Evolutionary conservation across 257 asterid genomes (phyloP).

Genomic region (Cruciata laevipes): DNA sequence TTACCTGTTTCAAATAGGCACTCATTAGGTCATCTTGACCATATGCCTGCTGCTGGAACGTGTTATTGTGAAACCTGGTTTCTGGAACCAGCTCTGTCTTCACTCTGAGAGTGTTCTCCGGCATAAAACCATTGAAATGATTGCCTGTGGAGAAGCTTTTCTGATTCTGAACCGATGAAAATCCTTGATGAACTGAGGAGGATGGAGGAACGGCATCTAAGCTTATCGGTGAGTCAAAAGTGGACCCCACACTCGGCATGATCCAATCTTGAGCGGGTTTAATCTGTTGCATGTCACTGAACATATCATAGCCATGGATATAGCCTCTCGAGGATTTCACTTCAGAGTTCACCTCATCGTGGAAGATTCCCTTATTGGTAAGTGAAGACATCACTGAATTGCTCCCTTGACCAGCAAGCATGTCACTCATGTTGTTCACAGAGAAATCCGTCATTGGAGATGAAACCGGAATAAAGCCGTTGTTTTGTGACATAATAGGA

Average conservation of each 20-base stretch:
- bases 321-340: slow-evolving; percentile 32
- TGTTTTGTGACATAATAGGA: slow-evolving; percentile 28
- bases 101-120: slow-evolving; percentile 32
- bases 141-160: slow-evolving; percentile 18
- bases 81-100: slow-evolving; percentile 48
- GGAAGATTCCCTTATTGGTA: slow-evolving; percentile 30
- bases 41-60: slow-evolving; percentile 31
- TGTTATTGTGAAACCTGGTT: slow-evolving; percentile 35
- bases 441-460: slow-evolving; percentile 47
- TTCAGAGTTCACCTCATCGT: slow-evolving; percentile 33
- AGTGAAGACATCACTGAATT: slow-evolving; percentile 31
- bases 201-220: slow-evolving; percentile 31
- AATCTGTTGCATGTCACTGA: slow-evolving; percentile 36
- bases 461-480: slow-evolving; percentile 29
- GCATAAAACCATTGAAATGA: slow-evolving; percentile 24
- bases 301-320: slow-evolving; percentile 37
- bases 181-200: slow-evolving; percentile 33
- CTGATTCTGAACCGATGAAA: slow-evolving; percentile 26
- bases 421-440: slow-evolving; percentile 29
- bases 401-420: slow-evolving; percentile 29
- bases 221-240: slow-evolving; percentile 33
- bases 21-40: slow-evolving; percentile 84
- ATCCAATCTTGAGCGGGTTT: slow-evolving; percentile 45
- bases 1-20: slow-evolving; percentile 66
- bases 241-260: slow-evolving; percentile 37